Evolutionary conservation across 305 asterid species (phyloP), one percentile per base, ranked within the genome.

Genomic region (Euphrasia arctica): DNA sequence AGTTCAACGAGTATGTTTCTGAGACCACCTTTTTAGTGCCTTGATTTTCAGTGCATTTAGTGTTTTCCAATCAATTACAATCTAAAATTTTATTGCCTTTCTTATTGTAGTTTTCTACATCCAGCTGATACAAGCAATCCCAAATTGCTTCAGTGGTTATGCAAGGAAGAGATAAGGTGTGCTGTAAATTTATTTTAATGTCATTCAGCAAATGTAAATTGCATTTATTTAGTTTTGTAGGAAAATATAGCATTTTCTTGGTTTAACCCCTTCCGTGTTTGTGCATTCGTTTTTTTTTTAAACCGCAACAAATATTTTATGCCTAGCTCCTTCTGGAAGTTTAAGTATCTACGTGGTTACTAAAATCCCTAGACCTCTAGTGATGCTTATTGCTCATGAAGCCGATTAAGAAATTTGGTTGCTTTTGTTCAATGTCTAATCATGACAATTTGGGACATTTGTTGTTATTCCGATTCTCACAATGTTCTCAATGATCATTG

Each of bases 151-250:
- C 78, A 34, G 36, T 90, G 97, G 99, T 74, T 90, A 75, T 82
- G 95, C 87, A 71, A 85, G 78, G 97, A 93, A 81, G 99, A 93
- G 81, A 79, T 90, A 78, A 86, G 97, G 27, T 25, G 99, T 90
- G 65, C n/a, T 54, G 55, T 15, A 34, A 36, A 48, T 72, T 54
- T 18, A 34, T 28, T 62, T 52, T 73, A 43, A 59, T 49, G 63
- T 25, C 27, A 25, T 25, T 25, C 27, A 25, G 27, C 27, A 25
- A 55, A 60, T 25, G 31, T 61, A 31, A 34, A 59, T 49, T 56
- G 59, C 49, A 54, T 8, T 65, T 54, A 11, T 28, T 39, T 73
- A 49, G 52, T 55, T 58, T 65, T 58, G 2, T 51, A 27, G 60
- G 29, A 54, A 49, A 1, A 64, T 15, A 39, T 29, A 5, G 13